Evolutionary conservation across 768 basidiomycete species (phyloP), one percentile per base, ranked within the genome.

Genomic region (Phlebiopsis gigantea): DNA sequence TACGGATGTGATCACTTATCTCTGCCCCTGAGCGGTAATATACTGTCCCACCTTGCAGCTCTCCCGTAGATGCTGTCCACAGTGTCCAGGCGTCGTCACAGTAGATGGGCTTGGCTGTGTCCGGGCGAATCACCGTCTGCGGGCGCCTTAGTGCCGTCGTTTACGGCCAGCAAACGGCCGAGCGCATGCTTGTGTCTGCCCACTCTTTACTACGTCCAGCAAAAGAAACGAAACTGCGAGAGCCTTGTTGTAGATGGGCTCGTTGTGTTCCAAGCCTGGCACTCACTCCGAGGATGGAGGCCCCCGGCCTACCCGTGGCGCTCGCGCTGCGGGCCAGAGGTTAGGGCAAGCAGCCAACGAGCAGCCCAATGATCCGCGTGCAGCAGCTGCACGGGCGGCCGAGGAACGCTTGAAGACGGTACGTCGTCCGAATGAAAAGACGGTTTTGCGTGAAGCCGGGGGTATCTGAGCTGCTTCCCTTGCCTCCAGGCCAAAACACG

Each of bases 401-500:
- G 73, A 74, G 58, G 45, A 62, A 55, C 60, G 73, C 46, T 47
- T 62, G 61, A 65, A 72, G 61, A 64, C 67, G 55, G 73, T 73
- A 46, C 57, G 72, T 48, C 42, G 15, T 15, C n/a, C 24, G 30
- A 14, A 6, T n/a, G n/a, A 7, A 31, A 25, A 39, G 14, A 17
- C 31, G 49, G 30, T 15, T 51, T 21, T 8, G 22, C 21, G 22
- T 25, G 22, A 49, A 46, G 28, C 53, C n/a, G n/a, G n/a, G n/a
- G n/a, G n/a, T n/a, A n/a, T n/a, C n/a, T 28, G 19, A 45, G 51
- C 21, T 39, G 34, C 14, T 21, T 6, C 14, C 34, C 21, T n/a
- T 50, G 28, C 21, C 28, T 55, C 24, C 47, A 79, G 78, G 70
- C 63, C 61, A 75, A 72, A 66, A 64, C 68, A 64, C 73, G 78